These are phyloP conservation scores for Rhizopogon sp. DNA, from an alignment of 768 basidiomycete genomes.

Conservation along the genomic window DNA sequence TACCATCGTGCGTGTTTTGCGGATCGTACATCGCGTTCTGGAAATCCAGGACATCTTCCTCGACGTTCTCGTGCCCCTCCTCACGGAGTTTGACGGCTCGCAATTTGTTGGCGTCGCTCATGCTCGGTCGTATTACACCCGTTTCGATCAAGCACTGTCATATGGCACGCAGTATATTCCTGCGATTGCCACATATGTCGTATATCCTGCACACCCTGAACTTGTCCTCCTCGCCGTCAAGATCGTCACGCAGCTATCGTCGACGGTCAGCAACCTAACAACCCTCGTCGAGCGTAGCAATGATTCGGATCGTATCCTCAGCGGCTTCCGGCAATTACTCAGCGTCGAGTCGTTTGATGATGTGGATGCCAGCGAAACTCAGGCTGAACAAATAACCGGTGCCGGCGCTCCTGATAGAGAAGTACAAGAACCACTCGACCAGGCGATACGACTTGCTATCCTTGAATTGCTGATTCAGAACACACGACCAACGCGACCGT, in stretches of 20 bases:
- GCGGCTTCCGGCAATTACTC: slow-evolving; percentile 69
- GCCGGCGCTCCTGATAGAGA: slow-evolving; percentile 64
- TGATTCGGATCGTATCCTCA: slow-evolving; percentile 82
- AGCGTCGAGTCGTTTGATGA: slow-evolving; percentile 58
- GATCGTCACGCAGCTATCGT: slow-evolving; percentile 64
- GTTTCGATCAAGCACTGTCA: slow-evolving; percentile 70
- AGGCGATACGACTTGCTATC: slow-evolving; percentile 70
- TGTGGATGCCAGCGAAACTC: slow-evolving; percentile 51
- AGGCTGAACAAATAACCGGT: slow-evolving; percentile 61
- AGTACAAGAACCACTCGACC: slow-evolving; percentile 43
- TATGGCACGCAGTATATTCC: slow-evolving; percentile 71
- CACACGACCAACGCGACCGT: slow-evolving; percentile 54
- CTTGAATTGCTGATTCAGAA: slow-evolving; percentile 80
- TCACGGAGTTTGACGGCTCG: slow-evolving; percentile 59
- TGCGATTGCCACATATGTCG: slow-evolving; percentile 75
- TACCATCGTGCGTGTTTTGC: slow-evolving; percentile 74
- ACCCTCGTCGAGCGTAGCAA: slow-evolving; percentile 74
- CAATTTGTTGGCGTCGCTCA: slow-evolving; percentile 50
- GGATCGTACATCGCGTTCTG: slow-evolving; percentile 76
- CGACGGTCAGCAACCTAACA: slow-evolving; percentile 70
- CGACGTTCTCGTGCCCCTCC: slow-evolving; percentile 77
- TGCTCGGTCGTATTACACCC: slow-evolving; percentile 64
- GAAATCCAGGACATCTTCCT: slow-evolving; percentile 88
- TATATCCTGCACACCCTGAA: slow-evolving; percentile 64
- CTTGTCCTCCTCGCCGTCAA: slow-evolving; percentile 74